Base-by-base conservation (phyloP, 2,329 filamentous ascomycete genomes). In the Neurospora crassa region DNA sequence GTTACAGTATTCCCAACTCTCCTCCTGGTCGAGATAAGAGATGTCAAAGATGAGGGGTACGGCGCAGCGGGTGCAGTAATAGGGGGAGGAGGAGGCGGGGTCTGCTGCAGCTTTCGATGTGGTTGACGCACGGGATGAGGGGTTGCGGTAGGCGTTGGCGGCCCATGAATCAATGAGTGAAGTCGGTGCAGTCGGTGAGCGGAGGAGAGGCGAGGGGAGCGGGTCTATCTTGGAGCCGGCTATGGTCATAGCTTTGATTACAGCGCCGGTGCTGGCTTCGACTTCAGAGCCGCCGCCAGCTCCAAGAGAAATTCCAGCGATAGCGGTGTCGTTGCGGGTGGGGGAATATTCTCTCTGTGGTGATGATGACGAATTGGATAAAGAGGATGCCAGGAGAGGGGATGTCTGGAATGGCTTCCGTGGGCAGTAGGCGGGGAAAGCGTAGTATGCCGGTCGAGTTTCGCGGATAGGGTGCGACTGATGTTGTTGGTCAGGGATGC, bases 1-100 rank as follows among this genome's bases (percentile, higher is more conserved):
- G 14, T 29, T 20, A 20, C 74, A 74, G 71, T 73, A 75, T 24
- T 67, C 70, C 74, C 74, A 74, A n/a, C 53, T n/a, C 2, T 24
- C 11, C 41, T 69, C 70, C 3, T 40, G 16, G 20, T 42, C 24
- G 8, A 42, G 40, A 67, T 43, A 29, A 2, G 14, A 34, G 6
- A 37, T 7, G 24, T n/a, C 68, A 29, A 63, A n/a, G 53, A 8
- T 63, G 53, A 63, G 8, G 6, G 53, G 53, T 63, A n/a, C 18
- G 53, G 11, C 14, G 53, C 53, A 63, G 14, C 8, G 24, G 53
- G 24, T 37, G 53, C 53, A 69, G n/a, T 53, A 8, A 24, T 29
- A 34, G 7, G 24, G 37, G 68, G 40, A 20, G 41, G 41, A 12
- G 37, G 63, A 29, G 14, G 40, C 16, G 41, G 42, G 20, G 16